Evolutionary conservation across 2,329 filamentous ascomycete genomes (phyloP).

Genomic region (Epichloe uncinata): DNA sequence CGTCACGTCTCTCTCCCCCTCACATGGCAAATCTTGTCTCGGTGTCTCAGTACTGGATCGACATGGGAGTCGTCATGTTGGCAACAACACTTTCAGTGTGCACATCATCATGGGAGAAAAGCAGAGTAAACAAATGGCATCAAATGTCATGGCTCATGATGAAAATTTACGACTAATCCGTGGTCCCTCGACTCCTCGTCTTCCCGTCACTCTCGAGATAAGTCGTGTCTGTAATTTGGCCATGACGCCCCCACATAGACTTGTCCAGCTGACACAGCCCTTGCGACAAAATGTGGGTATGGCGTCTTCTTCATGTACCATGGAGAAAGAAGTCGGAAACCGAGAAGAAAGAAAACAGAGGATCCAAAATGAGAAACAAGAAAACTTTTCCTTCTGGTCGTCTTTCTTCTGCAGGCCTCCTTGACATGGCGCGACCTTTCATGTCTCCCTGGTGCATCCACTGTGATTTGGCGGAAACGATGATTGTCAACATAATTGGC

Average conservation of each 20-base stretch:
- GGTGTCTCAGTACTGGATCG: too few relatives aligned
- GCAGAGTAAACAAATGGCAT: neutral
- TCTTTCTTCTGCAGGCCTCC: neutral
- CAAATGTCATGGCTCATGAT: slow-evolving; percentile 4
- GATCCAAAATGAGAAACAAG: neutral
- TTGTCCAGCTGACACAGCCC: neutral
- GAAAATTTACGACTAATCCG: neutral
- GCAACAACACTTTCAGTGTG: neutral
- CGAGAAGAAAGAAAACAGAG: neutral
- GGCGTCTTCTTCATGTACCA: neutral
- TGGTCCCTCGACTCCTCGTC: neutral
- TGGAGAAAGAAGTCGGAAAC: neutral
- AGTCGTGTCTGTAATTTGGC: neutral
- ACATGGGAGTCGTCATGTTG: neutral
- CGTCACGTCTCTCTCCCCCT: too few relatives aligned
- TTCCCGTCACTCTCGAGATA: neutral
- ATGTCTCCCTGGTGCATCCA: neutral
- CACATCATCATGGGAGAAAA: neutral
- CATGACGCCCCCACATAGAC: neutral
- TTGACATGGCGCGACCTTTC: neutral
- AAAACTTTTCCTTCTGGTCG: neutral
- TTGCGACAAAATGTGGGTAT: neutral
- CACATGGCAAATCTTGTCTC: too few relatives aligned
- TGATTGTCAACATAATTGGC: slow-evolving; percentile 5
- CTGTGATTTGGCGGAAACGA: neutral